These are phyloP conservation scores for Skeletonema marinoi DNA, from an alignment of 108 stramenopile genomes.

Conservation along the genomic window DNA sequence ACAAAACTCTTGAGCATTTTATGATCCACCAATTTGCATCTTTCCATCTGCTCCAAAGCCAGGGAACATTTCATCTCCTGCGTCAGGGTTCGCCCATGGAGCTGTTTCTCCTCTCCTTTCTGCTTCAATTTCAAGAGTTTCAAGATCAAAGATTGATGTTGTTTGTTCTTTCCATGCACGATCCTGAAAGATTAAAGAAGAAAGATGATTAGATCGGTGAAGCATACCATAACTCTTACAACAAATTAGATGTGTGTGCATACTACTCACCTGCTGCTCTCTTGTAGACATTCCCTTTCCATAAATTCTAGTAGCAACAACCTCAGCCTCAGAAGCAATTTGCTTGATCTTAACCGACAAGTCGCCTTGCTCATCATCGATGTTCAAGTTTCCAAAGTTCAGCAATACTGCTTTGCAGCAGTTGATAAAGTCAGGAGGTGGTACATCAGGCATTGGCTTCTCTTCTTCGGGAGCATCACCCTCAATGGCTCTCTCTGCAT, in stretches of 20 bases:
- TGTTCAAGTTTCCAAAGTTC: constrained; percentile 85
- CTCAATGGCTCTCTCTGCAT: constrained; percentile 82
- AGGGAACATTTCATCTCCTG: constrained; percentile 74
- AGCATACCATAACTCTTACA: background rate
- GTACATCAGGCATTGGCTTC: constrained; percentile 86
- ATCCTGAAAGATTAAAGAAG: constrained; percentile 47
- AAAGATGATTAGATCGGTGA: background rate
- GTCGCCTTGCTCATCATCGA: constrained; percentile 81
- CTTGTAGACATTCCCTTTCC: constrained; percentile 85
- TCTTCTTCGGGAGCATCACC: constrained; percentile 81
- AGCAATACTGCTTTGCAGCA: constrained; percentile 87
- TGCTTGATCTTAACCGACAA: constrained; percentile 75
- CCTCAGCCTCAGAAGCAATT: constrained; percentile 86
- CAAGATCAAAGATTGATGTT: constrained; percentile 90
- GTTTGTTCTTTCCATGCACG: constrained; percentile 84
- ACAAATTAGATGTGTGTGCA: background rate
- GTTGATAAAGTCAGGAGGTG: constrained; percentile 89
- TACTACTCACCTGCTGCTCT: constrained; percentile 77
- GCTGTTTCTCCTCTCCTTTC: constrained; percentile 75
- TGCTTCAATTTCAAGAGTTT: constrained; percentile 86
- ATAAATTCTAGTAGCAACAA: constrained; percentile 88
- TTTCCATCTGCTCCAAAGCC: constrained; percentile 83
- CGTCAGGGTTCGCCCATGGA: constrained; percentile 83
- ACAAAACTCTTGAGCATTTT: background rate
- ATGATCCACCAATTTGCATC: constrained; percentile 80